These are phyloP conservation scores for Claviceps sp. DNA, from an alignment of 2,329 filamentous ascomycete genomes.

Conservation along the genomic window DNA sequence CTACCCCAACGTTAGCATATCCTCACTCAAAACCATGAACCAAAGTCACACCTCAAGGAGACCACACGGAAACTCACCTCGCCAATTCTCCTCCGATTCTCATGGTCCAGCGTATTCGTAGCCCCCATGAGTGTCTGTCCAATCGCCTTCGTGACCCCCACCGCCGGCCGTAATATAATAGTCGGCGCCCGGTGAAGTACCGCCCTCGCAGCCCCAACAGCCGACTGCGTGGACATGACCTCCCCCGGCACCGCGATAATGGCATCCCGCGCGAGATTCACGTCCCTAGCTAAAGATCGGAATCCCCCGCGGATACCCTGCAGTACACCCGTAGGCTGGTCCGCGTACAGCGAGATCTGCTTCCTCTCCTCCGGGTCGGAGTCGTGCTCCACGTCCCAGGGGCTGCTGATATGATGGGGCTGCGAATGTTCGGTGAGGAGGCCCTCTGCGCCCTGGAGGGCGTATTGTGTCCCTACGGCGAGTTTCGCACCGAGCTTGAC, in stretches of 20 bases:
- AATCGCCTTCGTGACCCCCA: slow-evolving; percentile 79
- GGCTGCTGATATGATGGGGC: slow-evolving; percentile 16
- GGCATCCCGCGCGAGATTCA: slow-evolving; percentile 77
- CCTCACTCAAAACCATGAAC: too few species aligned
- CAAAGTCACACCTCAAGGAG: background rate
- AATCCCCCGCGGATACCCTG: slow-evolving; percentile 78
- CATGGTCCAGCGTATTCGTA: slow-evolving; percentile 78
- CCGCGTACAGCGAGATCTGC: slow-evolving; percentile 80
- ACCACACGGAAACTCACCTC: slow-evolving; percentile 51
- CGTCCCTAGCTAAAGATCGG: slow-evolving; percentile 67
- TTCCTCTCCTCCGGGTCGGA: slow-evolving; percentile 57
- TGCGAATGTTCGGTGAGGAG: slow-evolving; percentile 42
- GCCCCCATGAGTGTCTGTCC: slow-evolving; percentile 84
- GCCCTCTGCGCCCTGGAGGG: slow-evolving; percentile 77
- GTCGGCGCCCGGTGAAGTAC: slow-evolving; percentile 78
- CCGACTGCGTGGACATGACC: slow-evolving; percentile 72
- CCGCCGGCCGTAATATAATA: slow-evolving; percentile 77
- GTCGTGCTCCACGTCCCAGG: slow-evolving; percentile 43
- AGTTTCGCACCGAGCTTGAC: slow-evolving; percentile 89
- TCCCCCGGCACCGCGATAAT: slow-evolving; percentile 91
- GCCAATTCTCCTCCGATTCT: slow-evolving; percentile 67
- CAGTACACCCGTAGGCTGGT: slow-evolving; percentile 80
- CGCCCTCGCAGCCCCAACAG: slow-evolving; percentile 65
- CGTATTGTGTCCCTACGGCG: slow-evolving; percentile 87
- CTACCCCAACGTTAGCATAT: slow-evolving; percentile 15